Conservation (phyloP, 108 stramenopile genomes). For the Licmophora abbreviata region DNA sequence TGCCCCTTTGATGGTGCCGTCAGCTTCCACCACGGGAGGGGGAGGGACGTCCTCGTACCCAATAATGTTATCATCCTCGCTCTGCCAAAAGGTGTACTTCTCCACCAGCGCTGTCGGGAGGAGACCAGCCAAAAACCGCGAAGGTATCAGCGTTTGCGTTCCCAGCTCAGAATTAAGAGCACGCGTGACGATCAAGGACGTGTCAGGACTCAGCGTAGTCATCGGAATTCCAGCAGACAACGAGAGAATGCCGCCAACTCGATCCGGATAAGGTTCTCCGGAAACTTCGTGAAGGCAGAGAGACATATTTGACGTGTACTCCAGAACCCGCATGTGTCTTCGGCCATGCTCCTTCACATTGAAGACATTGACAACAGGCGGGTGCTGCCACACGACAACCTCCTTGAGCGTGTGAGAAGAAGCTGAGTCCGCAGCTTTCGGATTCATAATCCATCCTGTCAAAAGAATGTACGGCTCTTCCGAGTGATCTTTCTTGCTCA, state of each 20-base stretch:
- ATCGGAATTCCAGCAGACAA: conserved; percentile 87
- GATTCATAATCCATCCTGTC: conserved; percentile 86
- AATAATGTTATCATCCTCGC: conserved; percentile 83
- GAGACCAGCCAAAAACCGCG: conserved; percentile 84
- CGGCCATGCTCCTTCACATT: conserved; percentile 95
- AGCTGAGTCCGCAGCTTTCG: conserved; percentile 28
- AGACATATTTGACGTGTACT: conserved; percentile 88
- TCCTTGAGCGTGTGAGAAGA: conserved; percentile 89
- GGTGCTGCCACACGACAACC: conserved; percentile 90
- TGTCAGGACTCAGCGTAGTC: conserved; percentile 66
- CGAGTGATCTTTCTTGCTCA: conserved; percentile 74
- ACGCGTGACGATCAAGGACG: conserved; percentile 81
- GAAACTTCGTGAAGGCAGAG: conserved; percentile 85
- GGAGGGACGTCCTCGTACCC: conserved; percentile 63
- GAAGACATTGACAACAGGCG: conserved; percentile 89
- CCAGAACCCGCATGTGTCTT: conserved; percentile 87
- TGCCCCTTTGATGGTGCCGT: conserved; percentile 32
- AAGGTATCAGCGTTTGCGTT: conserved; percentile 78
- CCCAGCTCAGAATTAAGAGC: conserved; percentile 79
- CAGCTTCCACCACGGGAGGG: conserved; percentile 46
- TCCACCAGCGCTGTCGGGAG: conserved; percentile 91
- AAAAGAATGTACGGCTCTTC: conserved; percentile 81
- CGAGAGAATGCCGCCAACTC: conserved; percentile 75
- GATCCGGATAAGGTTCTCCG: conserved; percentile 87
- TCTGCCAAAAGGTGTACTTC: conserved; percentile 95